Base-by-base conservation (phyloP, 139 green algal species). In the Deuterostichococcus epilithicus region DNA sequence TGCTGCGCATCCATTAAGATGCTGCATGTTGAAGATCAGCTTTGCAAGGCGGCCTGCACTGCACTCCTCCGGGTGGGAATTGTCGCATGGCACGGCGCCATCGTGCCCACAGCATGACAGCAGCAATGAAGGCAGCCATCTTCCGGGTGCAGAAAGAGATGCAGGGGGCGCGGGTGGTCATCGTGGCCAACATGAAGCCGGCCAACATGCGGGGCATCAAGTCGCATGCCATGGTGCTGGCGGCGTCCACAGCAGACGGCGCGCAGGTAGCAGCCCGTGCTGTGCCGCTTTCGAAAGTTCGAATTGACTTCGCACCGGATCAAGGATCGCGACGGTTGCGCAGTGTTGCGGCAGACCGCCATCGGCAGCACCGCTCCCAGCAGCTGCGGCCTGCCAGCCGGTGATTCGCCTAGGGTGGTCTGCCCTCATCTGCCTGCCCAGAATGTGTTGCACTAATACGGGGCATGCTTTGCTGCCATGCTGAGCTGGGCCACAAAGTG, bases 161-260 rank as follows among this genome's bases (percentile, higher is more conserved):
- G 90, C 88, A 92, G 81, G 78, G 78, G 45, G 63, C 83, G 35
- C 75, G 78, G 2, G 92, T 97, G 44, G 86, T 95, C 32, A 75
- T 95, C 18, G 84, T 98, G 52, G 90, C 84, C 84, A 98, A 98
- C 89, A 84, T 98, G 32, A 98, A 98, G 86, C 91, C 95, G 0
- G 92, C 89, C 25, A 94, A 92, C 60, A 97, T 98, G 94, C 83
- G 93, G 3, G 94, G 92, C 25, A 80, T 97, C 28, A 87, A 91
- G 78, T 89, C 76, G 30, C 84, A 96, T 33, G 95, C 90, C 42
- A 98, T 98, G 95, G 93, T 98, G 37, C 86, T 98, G 38, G 86
- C 83, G 34, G 95, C 92, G 13, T 94, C 86, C 0, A 83, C 86
- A 30, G 30, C 77, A 32, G 92, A 95, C 37, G 86, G 83, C 33